These are phyloP conservation scores for Solanum etuberosum DNA, from an alignment of 257 asterid genomes.

Conservation along the genomic window DNA sequence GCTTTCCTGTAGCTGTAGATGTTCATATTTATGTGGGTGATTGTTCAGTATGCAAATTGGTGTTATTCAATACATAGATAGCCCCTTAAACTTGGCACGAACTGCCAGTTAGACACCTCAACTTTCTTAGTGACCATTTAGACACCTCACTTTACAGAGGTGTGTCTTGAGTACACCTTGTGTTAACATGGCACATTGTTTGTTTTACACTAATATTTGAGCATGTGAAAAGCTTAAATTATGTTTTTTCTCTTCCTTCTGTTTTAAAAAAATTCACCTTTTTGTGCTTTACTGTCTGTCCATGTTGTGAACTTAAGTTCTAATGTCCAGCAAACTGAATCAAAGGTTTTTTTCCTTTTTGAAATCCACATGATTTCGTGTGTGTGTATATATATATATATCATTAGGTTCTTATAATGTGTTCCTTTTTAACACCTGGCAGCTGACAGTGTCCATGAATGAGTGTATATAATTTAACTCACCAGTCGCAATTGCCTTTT, in stretches of 20 bases:
- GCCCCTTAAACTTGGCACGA: background rate
- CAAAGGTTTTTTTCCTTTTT: background rate
- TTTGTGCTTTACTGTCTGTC: background rate
- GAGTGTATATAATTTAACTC: background rate
- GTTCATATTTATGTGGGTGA: background rate
- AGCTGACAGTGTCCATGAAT: background rate
- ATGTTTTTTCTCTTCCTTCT: background rate
- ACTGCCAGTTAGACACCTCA: background rate
- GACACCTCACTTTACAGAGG: background rate
- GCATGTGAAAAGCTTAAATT: background rate
- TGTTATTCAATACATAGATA: background rate
- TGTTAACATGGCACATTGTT: background rate
- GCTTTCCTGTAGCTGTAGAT: background rate
- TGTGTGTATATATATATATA: background rate
- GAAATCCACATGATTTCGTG: background rate
- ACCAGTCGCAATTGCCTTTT: background rate
- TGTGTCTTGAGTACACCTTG: background rate
- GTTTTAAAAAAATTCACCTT: background rate
- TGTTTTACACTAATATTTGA: background rate
- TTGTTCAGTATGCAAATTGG: background rate
- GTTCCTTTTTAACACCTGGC: background rate
- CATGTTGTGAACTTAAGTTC: background rate
- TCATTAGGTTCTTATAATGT: background rate
- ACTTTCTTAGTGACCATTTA: background rate
- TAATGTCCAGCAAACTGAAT: background rate